Base-by-base conservation (phyloP, 2,329 filamentous ascomycete species). In the Ophiostoma pallidulum region DNA sequence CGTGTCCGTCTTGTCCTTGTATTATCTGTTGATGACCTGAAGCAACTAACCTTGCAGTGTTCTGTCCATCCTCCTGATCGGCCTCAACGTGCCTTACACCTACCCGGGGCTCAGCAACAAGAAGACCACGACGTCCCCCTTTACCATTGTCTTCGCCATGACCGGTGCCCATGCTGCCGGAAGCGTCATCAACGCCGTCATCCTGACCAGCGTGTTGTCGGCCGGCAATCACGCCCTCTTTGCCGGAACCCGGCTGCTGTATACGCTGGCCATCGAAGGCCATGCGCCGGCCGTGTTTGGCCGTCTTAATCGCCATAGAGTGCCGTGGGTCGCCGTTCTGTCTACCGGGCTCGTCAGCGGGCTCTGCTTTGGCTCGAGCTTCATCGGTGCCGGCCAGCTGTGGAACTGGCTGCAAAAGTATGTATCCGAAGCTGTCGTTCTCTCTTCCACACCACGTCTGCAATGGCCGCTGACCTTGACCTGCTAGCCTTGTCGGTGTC, bases 331-430 rank as follows among this genome's bases (percentile, higher is more conserved):
- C 10, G 71, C 74, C 0, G 73, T 77, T 0, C 65, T 82, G 0
- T 66, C 65, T 1, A 80, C 77, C 0, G 71, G 73, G 1, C 55
- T 72, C 0, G 69, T 77, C 28, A 70, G 72, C 18, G 75, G 75
- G 0, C 66, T 82, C 0, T 82, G 78, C 56, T 83, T 84, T 47
- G 79, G 77, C 3, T 77, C 78, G 0, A 80, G 74, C 56, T 82
- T 80, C 52, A 81, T 83, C 45, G 77, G 78, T 0, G 78, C 79
- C 0, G 79, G 80, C 0, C 70, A 82, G 54, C 62, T 83, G 4
- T 83, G 79, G 79, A 73, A 70, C 1, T 83, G 80, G 79, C 62
- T 83, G 16, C 79, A 83, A 58, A 82, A 82, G 72, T 74, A 62
- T 56, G 66, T 59, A n/a, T n/a, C n/a, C n/a, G n/a, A n/a, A n/a